Evolutionary conservation across 2,329 filamentous ascomycete species (phyloP), one percentile per base, ranked within the genome.

Genomic region (Microsporum ferrugineum): DNA sequence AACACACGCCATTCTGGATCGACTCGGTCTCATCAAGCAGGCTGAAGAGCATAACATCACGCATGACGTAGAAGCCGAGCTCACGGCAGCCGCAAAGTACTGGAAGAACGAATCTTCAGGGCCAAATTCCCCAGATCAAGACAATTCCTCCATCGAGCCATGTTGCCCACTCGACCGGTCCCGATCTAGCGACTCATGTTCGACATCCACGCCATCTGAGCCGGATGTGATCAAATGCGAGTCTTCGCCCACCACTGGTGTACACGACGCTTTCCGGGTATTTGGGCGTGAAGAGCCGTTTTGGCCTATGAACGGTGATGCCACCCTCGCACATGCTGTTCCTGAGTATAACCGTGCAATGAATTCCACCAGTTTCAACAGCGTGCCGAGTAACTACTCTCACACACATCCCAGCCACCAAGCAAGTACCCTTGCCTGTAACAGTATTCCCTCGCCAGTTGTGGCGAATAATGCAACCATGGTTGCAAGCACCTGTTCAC

Each of bases 1-100:
- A 33, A 77, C 75, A 2, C 75, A 77, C 64, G 72, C 73, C 10
- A 77, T 77, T 36, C 66, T 77, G 59, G 73, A 76, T 65, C 70
- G 74, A 3, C 64, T 77, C 38, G 75, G 74, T 2, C 65, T 77
- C 53, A 76, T 77, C 61, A 76, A 76, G 60, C 73, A 75, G 63
- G 74, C 74, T 5, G 74, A 77, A 65, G 73, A 75, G 55, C 71
- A 67, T 4, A 60, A 36, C 31, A 45, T 58, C 17, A 65, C 70
- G 1, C 71, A 76, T 39, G 70, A 73, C 23, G 67, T 69, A 27
- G 70, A 70, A 14, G 71, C 71, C 56, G 71, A 74, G 39, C 55
- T 63, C 36, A 66, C 69, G 1, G 73, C 75, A 59, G 70, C 72
- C 39, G 64, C 74, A 4, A 68, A 72, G 33, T 75, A 73, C 61